Evolutionary conservation across 2,329 filamentous ascomycete species (phyloP).

Genomic region (Trichoderma sp.): DNA sequence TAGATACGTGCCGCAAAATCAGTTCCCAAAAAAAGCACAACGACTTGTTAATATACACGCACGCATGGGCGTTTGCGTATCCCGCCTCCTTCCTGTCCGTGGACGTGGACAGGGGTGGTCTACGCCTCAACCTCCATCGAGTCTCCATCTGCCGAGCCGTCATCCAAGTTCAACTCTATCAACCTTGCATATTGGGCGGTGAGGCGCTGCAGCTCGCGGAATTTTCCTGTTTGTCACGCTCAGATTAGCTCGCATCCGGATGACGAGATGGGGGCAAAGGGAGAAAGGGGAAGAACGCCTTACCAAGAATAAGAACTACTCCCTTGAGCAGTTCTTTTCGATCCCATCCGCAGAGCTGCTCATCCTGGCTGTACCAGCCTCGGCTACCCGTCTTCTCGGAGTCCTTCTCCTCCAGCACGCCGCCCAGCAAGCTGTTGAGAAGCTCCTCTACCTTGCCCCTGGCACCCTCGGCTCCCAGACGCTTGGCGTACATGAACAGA

Average conservation of each 20-base stretch:
- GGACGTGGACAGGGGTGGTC: background rate
- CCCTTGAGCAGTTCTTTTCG: conserved; percentile 84
- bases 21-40: too few species aligned
- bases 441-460: conserved; percentile 91
- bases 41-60: too few species aligned
- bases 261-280: background rate
- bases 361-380: conserved; percentile 41
- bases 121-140: conserved; percentile 48
- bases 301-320: conserved; percentile 90
- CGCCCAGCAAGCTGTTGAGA: conserved; percentile 77
- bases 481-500: conserved; percentile 97
- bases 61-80: too few species aligned
- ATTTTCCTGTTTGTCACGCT: conserved; percentile 69
- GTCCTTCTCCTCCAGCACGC: conserved; percentile 61
- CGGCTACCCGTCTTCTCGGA: conserved; percentile 45
- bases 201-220: conserved; percentile 87
- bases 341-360: conserved; percentile 87
- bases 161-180: conserved; percentile 63
- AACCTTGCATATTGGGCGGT: conserved; percentile 92
- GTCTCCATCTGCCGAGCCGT: conserved; percentile 48
- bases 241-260: conserved; percentile 38
- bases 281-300: conserved; percentile 25
- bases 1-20: conserved; percentile 13
- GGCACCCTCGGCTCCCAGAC: conserved; percentile 85
- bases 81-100: too few species aligned